Evolutionary conservation across 2,329 filamentous ascomycete species (phyloP).

Genomic region (Hypoxylon sp.): DNA sequence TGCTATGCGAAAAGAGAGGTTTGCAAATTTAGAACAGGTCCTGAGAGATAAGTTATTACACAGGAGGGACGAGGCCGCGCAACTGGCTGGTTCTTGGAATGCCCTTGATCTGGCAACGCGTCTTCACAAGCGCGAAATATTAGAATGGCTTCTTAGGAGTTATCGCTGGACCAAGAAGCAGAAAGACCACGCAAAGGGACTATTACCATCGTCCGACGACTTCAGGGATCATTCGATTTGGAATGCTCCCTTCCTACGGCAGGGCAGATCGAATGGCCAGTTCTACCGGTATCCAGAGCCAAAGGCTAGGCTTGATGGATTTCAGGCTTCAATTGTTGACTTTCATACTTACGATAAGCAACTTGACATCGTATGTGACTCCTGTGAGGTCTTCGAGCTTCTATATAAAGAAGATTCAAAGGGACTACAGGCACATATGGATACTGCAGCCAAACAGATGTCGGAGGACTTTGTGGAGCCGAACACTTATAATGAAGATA

Average conservation of each 20-base stretch:
- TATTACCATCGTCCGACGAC: neutral
- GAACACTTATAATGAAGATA: neutral
- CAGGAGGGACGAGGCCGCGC: neutral
- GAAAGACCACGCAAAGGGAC: constrained; percentile 8
- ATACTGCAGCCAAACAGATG: neutral
- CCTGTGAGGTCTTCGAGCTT: neutral
- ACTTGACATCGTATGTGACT: neutral
- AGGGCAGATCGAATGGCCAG: neutral
- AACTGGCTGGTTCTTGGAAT: neutral
- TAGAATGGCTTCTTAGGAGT: constrained; percentile 2
- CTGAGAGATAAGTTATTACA: neutral
- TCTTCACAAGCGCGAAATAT: neutral
- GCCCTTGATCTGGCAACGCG: constrained; percentile 1
- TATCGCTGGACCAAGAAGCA: constrained; percentile 4
- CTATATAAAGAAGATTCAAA: neutral
- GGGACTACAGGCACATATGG: neutral
- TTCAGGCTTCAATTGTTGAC: neutral
- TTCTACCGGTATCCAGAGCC: neutral
- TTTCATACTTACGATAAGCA: neutral
- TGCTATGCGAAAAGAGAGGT: constrained; percentile 8
- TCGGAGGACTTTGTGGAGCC: neutral
- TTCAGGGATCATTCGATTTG: neutral
- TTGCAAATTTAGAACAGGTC: neutral
- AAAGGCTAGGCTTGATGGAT: neutral
- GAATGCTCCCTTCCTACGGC: neutral